Evolutionary conservation across 2,329 filamentous ascomycete species (phyloP), one percentile per base, ranked within the genome.

Genomic region (Xylaria multiplex): DNA sequence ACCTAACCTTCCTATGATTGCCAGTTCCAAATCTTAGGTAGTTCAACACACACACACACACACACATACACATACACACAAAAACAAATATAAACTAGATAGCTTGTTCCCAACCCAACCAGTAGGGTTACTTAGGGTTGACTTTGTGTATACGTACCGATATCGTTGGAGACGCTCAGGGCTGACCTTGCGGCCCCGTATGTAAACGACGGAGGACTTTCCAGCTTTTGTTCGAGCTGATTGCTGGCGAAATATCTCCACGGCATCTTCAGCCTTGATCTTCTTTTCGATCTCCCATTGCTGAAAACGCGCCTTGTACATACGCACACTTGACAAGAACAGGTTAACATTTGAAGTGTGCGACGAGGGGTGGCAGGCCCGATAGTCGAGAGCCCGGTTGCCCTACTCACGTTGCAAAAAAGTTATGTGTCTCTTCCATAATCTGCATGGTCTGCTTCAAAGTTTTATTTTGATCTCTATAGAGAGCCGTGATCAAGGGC

Each of bases 341-440:
- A 42, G 48, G 62, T 62, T 52, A 37, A 57, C 30, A 50, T 52
- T 16, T 37, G 19, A 50, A 37, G 48, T 27, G 24, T 35, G 7
- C 14, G 13, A 50, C 27, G 16, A 46, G 14, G 53, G 16, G 30
- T 7, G 35, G 43, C n/a, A 45, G 49, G 27, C 19, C 16, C 2
- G 40, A 55, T 27, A 35, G 56, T 32, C 13, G 22, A 40, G 52
- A n/a, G 43, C 22, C 19, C 16, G 32, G 52, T n/a, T 45, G 45
- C 13, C 30, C 16, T 56, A 43, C 74, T 72, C 64, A 76, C 74
- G 73, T 76, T 49, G 84, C 43, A 55, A 85, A 88, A 69, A 89
- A 91, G 71, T 77, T 96, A 58, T 76, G 65, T 16, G 70, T 65
- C 42, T 75, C 71, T 58, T 73, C 71, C 74, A 76, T 76, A 22